Evolutionary conservation across 345 rosid species (phyloP).

Genomic region (Citrus mangshanensis): DNA sequence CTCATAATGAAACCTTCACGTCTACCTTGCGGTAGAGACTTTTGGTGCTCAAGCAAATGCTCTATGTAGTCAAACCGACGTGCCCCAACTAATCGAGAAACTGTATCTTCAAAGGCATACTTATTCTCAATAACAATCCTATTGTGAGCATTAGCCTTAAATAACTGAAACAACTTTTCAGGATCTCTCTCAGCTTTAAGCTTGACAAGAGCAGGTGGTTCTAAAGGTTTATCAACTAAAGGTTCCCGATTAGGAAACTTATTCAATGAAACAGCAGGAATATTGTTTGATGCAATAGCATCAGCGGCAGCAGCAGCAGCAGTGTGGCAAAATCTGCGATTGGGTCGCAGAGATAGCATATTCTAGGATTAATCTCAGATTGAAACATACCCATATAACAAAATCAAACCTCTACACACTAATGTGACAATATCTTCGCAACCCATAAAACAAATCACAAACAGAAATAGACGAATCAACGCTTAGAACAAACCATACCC

Average conservation of each 20-base stretch:
- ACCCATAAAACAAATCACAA: slow-evolving; percentile 8
- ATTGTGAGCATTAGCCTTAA: slow-evolving; percentile 68
- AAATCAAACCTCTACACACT: slow-evolving; percentile 3
- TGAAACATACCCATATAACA: slow-evolving; percentile 41
- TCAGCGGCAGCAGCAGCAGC: slow-evolving; percentile 27
- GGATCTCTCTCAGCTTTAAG: slow-evolving; percentile 82
- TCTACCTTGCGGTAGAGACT: slow-evolving; percentile 72
- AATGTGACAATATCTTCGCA: slow-evolving; percentile 1
- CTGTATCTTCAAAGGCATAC: slow-evolving; percentile 71
- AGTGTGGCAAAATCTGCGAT: slow-evolving; percentile 52
- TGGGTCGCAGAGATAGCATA: slow-evolving; percentile 58
- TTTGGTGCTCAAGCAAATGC: slow-evolving; percentile 80
- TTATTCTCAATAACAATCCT: slow-evolving; percentile 58
- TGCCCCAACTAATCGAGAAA: slow-evolving; percentile 72
- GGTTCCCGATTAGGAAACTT: slow-evolving; percentile 21
- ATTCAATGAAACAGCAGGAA: slow-evolving; percentile 17
- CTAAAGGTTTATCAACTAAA: slow-evolving; percentile 41
- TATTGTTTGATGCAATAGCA: slow-evolving; percentile 23
- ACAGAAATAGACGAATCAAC: neutral
- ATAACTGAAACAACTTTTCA: slow-evolving; percentile 59
- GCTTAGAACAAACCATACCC: neutral
- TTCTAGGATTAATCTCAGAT: slow-evolving; percentile 38
- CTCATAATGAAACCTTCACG: slow-evolving; percentile 82
- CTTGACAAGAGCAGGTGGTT: slow-evolving; percentile 66
- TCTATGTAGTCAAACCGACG: slow-evolving; percentile 64